Base-by-base conservation (phyloP, 164 flowering plant genomes). In the Stephania japonica region DNA sequence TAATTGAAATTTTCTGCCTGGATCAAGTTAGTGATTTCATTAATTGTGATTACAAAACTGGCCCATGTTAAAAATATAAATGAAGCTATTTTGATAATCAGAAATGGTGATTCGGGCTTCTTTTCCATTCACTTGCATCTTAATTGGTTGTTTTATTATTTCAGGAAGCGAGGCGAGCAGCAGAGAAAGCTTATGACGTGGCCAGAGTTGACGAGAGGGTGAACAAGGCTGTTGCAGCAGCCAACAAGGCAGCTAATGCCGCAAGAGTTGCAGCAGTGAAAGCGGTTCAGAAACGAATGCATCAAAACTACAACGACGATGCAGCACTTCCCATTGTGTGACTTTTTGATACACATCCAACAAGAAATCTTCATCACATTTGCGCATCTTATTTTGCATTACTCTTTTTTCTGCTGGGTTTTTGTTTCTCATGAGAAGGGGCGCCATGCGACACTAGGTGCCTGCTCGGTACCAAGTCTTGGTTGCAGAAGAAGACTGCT, bases 261-360 rank as follows among this genome's bases (percentile, higher is more conserved):
- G 98, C 99, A 27, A 84, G 99, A 86, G 99, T 95, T 23, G 93
- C 93, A 2, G 93, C 98, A 7, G 91, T 95, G 14, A 95, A 91
- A 71, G 99, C 98, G 42, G 97, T 90, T 23, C 97, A 93, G 69
- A 90, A 86, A 66, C 86, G 73, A 79, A 80, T 83, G 83, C 87
- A 86, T 74, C 80, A 79, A 63, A 70, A 70, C n/a, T 27, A 27
- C 42, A 70, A 41, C n/a, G 72, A 73, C 19, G 79, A 79, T 32
- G 18, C 53, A 23, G 72, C 80, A 26, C 41, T 77, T 16, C 66
- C 74, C 47, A 65, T 76, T 42, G 83, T 83, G 73, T 86, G 77
- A 82, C 41, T 53, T 38, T 53, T 12, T 44, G 50, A 13, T 8
- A 44, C 50, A 44, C 50, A 44, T 8, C 50, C 50, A 44, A 44